Conservation (phyloP, 108 stramenopile genomes). For the Parmales sp. region DNA sequence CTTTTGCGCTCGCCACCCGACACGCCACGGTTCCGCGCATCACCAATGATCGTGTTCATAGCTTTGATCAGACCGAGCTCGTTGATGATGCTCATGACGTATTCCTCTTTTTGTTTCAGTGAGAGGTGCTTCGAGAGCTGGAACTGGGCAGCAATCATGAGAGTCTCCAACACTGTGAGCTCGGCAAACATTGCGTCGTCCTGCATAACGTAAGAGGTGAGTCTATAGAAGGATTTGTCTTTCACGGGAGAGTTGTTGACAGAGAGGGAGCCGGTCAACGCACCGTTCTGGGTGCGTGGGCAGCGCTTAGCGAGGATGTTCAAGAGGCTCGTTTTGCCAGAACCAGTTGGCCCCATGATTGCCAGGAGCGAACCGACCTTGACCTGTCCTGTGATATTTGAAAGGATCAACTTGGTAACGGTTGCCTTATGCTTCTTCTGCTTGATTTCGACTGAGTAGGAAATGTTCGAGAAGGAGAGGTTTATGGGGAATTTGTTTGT, state of each 20-base stretch:
- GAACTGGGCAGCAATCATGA: conserved; percentile 5
- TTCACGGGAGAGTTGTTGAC: neutral
- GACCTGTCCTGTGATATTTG: conserved; percentile 14
- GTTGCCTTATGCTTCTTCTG: neutral
- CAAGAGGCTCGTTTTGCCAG: conserved; percentile 22
- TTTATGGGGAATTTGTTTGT: conserved; percentile 8
- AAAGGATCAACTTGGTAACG: conserved; percentile 15
- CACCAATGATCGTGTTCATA: neutral
- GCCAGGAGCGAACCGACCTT: conserved; percentile 8
- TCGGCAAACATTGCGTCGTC: conserved; percentile 8
- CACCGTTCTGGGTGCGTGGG: neutral
- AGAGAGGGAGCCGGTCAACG: neutral
- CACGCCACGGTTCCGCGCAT: conserved; percentile 45
- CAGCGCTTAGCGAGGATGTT: conserved; percentile 11
- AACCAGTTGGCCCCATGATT: conserved; percentile 23
- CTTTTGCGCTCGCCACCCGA: conserved; percentile 77
- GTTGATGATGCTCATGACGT: neutral
- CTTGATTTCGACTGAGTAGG: conserved; percentile 2
- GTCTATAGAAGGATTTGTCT: neutral
- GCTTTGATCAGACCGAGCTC: conserved; percentile 5
- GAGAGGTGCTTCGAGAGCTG: neutral
- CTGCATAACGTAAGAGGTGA: conserved; percentile 8
- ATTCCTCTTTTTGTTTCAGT: neutral
- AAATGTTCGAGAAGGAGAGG: conserved; percentile 9
- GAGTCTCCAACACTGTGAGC: conserved; percentile 2